Conservation (phyloP, 1,284 basidiomycete species). For the Trichosporon sp. region DNA sequence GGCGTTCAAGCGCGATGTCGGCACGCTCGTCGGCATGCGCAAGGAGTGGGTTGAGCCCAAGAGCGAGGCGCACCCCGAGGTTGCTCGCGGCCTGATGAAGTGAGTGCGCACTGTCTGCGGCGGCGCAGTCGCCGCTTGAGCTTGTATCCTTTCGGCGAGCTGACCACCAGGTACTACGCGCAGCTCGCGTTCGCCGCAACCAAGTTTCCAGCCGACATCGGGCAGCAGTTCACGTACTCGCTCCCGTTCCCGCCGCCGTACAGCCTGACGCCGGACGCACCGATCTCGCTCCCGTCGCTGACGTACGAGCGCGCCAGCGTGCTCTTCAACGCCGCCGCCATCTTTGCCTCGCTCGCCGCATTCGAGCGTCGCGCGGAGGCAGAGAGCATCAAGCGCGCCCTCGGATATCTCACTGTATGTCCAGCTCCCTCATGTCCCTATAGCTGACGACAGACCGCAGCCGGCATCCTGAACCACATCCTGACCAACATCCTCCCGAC, state of each 20-base stretch:
- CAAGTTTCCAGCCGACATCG: conserved; percentile 68
- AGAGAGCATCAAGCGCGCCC: conserved; percentile 70
- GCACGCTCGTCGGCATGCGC: conserved; percentile 64
- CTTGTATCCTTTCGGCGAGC: not conserved
- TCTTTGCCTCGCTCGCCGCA: conserved; percentile 58
- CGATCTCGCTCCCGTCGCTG: conserved; percentile 66
- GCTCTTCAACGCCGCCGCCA: conserved; percentile 76
- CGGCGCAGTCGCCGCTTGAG: not conserved
- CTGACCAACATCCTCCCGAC: conserved; percentile 58
- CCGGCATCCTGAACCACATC: conserved; percentile 69
- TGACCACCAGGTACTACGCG: conserved; percentile 69
- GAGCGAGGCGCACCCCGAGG: conserved; percentile 55
- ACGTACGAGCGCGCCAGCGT: conserved; percentile 71
- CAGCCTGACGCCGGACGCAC: conserved; percentile 52
- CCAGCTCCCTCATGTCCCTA: not conserved
- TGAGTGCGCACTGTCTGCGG: conserved; percentile 49
- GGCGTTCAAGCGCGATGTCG: conserved; percentile 76
- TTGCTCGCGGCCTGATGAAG: conserved; percentile 45
- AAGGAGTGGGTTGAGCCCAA: conserved; percentile 58
- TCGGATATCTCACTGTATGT: conserved; percentile 65
- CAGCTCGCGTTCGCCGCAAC: conserved; percentile 74
- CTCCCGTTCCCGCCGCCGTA: conserved; percentile 60
- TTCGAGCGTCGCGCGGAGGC: conserved; percentile 61
- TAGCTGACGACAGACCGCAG: conserved; percentile 59
- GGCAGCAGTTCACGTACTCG: conserved; percentile 68